Conservation (phyloP, 805 yeast genomes). For the Naumovozyma baii region DNA sequence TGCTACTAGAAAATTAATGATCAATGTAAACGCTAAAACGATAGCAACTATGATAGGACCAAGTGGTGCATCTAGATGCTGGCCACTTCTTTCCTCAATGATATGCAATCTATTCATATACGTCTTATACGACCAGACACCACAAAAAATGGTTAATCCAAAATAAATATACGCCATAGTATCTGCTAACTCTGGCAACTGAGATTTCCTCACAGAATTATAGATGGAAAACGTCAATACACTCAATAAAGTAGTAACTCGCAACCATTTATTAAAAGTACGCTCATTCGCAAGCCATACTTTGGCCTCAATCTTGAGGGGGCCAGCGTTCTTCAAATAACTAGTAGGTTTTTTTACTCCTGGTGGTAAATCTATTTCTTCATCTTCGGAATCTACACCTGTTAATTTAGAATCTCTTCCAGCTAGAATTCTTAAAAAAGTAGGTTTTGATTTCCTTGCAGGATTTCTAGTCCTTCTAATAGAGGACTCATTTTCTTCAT, state of each 20-base stretch:
- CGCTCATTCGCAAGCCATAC: conserved; percentile 98
- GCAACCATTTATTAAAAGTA: conserved; percentile 92
- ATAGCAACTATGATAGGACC: conserved; percentile 79
- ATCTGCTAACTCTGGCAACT: conserved; percentile 54
- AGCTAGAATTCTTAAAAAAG: conserved; percentile 30
- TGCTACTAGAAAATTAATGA: conserved; percentile 65
- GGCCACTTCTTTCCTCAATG: conserved; percentile 73
- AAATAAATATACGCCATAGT: conserved; percentile 71
- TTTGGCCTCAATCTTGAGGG: conserved; percentile 90
- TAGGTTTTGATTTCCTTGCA: conserved; percentile 20
- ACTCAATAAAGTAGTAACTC: conserved; percentile 74
- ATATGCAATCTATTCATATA: conserved; percentile 61
- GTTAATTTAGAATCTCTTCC: conserved; percentile 36
- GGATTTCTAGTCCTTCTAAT: conserved; percentile 19
- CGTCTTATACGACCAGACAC: conserved; percentile 80
- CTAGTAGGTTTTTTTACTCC: conserved; percentile 79
- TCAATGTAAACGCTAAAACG: conserved; percentile 57
- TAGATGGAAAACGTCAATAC: conserved; percentile 78
- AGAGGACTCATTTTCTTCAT: conserved; percentile 25
- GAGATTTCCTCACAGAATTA: conserved; percentile 60
- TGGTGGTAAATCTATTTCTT: conserved; percentile 75
- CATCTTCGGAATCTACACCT: conserved; percentile 76
- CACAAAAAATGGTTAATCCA: conserved; percentile 69
- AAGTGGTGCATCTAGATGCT: conserved; percentile 77
- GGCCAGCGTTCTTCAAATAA: conserved; percentile 80